These are phyloP conservation scores for Talaromyces sp. DNA, from an alignment of 2,329 filamentous ascomycete species.

Conservation along the genomic window DNA sequence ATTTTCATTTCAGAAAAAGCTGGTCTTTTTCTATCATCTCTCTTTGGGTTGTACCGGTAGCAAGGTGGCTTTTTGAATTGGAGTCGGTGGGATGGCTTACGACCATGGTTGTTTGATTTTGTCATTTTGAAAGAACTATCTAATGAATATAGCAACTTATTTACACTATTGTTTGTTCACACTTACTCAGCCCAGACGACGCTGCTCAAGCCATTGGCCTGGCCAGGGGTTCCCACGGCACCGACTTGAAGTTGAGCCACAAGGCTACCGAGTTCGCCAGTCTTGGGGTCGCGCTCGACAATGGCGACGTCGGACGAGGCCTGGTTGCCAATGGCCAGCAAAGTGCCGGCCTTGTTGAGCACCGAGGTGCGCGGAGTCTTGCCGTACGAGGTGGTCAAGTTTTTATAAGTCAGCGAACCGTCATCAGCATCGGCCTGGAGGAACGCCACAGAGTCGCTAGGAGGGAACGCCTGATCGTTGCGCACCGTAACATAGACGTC, in stretches of 20 bases:
- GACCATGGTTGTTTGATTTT: neutral
- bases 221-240: constrained; percentile 20
- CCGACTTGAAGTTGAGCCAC: constrained; percentile 28
- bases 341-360: constrained; percentile 58
- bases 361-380: constrained; percentile 62
- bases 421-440: constrained; percentile 21
- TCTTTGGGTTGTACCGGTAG: constrained; percentile 7
- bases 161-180: neutral
- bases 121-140: neutral
- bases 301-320: constrained; percentile 56
- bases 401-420: constrained; percentile 58
- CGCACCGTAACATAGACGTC: constrained; percentile 29
- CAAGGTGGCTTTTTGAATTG: constrained; percentile 6
- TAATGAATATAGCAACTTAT: neutral
- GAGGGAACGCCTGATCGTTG: constrained; percentile 22
- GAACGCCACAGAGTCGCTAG: constrained; percentile 20
- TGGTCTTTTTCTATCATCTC: constrained; percentile 1
- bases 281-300: constrained; percentile 54
- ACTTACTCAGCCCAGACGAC: constrained; percentile 30
- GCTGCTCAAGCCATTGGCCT: constrained; percentile 28
- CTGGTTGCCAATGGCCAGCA: constrained; percentile 64
- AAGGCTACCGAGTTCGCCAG: constrained; percentile 52
- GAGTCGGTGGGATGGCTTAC: constrained; percentile 1
- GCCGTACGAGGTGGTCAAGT: constrained; percentile 60
- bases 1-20: neutral